Base-by-base conservation (phyloP, 169 alveolate genomes). In the Cyclospora cayetanensis region DNA sequence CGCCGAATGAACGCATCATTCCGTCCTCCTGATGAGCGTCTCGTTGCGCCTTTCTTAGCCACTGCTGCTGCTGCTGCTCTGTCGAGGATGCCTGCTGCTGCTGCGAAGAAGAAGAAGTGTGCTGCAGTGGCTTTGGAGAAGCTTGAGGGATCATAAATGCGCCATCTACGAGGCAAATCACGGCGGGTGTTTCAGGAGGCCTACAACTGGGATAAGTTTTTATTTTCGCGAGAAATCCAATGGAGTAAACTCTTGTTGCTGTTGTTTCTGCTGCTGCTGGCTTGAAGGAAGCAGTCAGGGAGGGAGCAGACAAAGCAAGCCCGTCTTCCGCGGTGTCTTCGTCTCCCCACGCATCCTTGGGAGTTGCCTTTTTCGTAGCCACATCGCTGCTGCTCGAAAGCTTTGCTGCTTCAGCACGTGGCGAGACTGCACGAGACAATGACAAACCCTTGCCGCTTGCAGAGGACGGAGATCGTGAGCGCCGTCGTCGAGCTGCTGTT, bases 221-320 rank as follows among this genome's bases (percentile, higher is more conserved):
- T 7, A 37, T 18, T 18, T 70, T 70, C 5, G 83, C 83, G 22
- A 70, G n/a, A 20, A 70, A 70, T 18, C 83, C 83, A 70, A 70
- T 70, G 11, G 83, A 70, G 31, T 70, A 70, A 34, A 37, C 53
- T 35, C 29, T 22, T 65, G 35, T 42, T 65, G 41, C 77, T 25
- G 77, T 42, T 68, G 80, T 50, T 68, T 42, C 80, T 68, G 80
- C 50, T 29, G 80, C 80, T 68, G 80, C 50, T 35, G 84, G 63
- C 22, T 35, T 37, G 22, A 53, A 31, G 22, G 82, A 31, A 1
- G 82, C 82, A 60, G 72, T 31, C 11, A n/a, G 35, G 41, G 72
- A n/a, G 72, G 31, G n/a, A n/a, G n/a, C n/a, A n/a, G n/a, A n/a
- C n/a, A n/a, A n/a, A n/a, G n/a, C 1, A 12, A 18, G 35, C 72